Base-by-base conservation (phyloP, 768 basidiomycete genomes). In the Leccinum disarticulatum region DNA sequence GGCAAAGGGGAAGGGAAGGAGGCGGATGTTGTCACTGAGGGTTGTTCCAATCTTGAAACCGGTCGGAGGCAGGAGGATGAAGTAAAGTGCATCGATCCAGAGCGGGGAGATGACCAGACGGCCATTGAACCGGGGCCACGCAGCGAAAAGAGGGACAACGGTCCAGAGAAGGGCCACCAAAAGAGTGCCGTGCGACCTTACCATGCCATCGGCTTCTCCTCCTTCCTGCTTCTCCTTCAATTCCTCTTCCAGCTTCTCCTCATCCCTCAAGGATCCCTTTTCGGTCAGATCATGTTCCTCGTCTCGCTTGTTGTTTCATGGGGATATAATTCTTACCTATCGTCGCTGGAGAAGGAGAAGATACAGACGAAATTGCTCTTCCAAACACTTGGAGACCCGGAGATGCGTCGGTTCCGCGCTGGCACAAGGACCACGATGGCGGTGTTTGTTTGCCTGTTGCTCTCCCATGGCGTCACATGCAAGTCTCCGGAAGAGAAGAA, bases 251-350 rank as follows among this genome's bases (percentile, higher is more conserved):
- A 76, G 36, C 70, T 76, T 15, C 64, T 76, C 28, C 64, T 77
- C 38, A 64, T 75, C 35, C 75, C 76, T 0, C 73, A 73, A 60
- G 69, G 68, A 9, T 41, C 61, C 3, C 66, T 76, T 3, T 77
- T 77, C 14, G 76, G 76, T 5, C 75, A 76, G 51, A 58, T 69
- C 51, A 66, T 76, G 72, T 76, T 77, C 53, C 55, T 73, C 22
- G 6, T 56, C 8, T 69, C 74, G 7, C 64, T 77, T 49, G 66
- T 55, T 5, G 62, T 65, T 2, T 77, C 74, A 0, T 77, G 76
- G 76, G 56, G 19, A 10, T 74, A 77, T 28, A 77, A 73, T 38
- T 66, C 69, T 0, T 75, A 68, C 50, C 61, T 74, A 4, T 68
- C 75, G 4, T 73, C 70, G 2, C 56, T 80, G 70, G 77, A 81